A percentile compares a stretch with the other conserved stretches of the same genome.
Evolutionary conservation across 2,329 filamentous ascomycete genomes (phyloP).

Genomic region (Penicillium sp.): DNA sequence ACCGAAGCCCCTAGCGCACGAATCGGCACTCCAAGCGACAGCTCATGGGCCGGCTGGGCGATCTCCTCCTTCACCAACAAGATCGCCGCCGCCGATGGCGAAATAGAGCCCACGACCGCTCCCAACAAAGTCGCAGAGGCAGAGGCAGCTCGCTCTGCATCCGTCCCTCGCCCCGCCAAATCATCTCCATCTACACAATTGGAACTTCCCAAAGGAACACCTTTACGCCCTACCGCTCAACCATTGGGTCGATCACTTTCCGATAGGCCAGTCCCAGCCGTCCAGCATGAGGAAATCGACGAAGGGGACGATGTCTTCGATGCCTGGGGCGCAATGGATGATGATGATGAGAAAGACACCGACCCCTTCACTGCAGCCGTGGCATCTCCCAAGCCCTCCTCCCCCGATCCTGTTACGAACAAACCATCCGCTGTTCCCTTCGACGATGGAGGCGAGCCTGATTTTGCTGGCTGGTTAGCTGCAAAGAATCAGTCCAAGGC

Average conservation of each 20-base stretch:
- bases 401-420: slow-evolving; percentile 33
- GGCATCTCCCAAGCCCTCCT: slow-evolving; percentile 29
- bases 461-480: slow-evolving; percentile 94
- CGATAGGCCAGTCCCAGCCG: slow-evolving; percentile 42
- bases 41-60: slow-evolving; percentile 92
- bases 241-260: slow-evolving; percentile 46
- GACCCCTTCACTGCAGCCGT: slow-evolving; percentile 43
- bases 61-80: slow-evolving; percentile 99
- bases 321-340: slow-evolving; percentile 73
- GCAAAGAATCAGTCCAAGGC: slow-evolving; percentile 78
- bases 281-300: slow-evolving; percentile 50
- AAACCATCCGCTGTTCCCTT: slow-evolving; percentile 59
- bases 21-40: slow-evolving; percentile 76
- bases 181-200: slow-evolving; percentile 33
- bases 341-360: slow-evolving; percentile 57
- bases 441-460: slow-evolving; percentile 85
- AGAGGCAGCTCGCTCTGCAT: slow-evolving; percentile 50
- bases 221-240: slow-evolving; percentile 30
- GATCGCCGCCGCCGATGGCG: slow-evolving; percentile 77
- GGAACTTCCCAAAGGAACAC: slow-evolving; percentile 26
- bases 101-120: slow-evolving; percentile 71
- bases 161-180: slow-evolving; percentile 51
- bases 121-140: slow-evolving; percentile 49
- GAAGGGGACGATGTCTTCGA: slow-evolving; percentile 68
- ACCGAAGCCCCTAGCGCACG: slow-evolving; percentile 68